Base-by-base conservation (phyloP, 768 basidiomycete genomes). In the Termitomyces sp. region DNA sequence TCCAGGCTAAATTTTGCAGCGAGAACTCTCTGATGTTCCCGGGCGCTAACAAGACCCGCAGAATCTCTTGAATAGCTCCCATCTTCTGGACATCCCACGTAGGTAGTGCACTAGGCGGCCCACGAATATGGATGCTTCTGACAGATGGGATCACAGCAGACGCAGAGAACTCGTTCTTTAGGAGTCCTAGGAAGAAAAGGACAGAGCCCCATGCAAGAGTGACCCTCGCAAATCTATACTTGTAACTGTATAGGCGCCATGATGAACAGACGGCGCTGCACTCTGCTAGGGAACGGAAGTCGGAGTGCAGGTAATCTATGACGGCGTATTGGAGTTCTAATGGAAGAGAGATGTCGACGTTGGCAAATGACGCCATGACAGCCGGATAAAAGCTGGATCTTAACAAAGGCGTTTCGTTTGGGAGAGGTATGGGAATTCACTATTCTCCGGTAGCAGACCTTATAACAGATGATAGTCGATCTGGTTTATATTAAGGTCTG, bases 181-280 rank as follows among this genome's bases (percentile, higher is more conserved):
- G 45, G 46, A 71, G 60, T 3, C 47, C 48, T 2, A 46, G 37
- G 39, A 69, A 60, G n/a, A 48, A 46, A 36, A 44, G 26, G 32
- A 68, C 48, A 24, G 69, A 65, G 12, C 22, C 18, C 49, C 56
- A 45, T 51, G 57, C 32, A 9, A 71, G 54, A n/a, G 14, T 30
- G 27, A 68, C 53, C 5, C 53, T 59, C 14, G 56, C 45, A 50
- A 71, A 71, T 26, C 43, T 43, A 37, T 68, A 58, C 18, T 51
- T 37, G 45, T 68, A 64, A 63, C 65, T 60, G 24, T 64, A 44
- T 27, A 53, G 40, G 10, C 68, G 65, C 70, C 70, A 71, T 27
- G 57, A 39, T 37, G 55, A 46, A 37, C 66, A 71, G n/a, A 69
- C 64, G 24, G 58, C 34, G 53, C 63, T 67, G 36, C 60, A 61